Base-by-base conservation (phyloP, 192 early-diverging fungal species). In the Entrophospora sp. region DNA sequence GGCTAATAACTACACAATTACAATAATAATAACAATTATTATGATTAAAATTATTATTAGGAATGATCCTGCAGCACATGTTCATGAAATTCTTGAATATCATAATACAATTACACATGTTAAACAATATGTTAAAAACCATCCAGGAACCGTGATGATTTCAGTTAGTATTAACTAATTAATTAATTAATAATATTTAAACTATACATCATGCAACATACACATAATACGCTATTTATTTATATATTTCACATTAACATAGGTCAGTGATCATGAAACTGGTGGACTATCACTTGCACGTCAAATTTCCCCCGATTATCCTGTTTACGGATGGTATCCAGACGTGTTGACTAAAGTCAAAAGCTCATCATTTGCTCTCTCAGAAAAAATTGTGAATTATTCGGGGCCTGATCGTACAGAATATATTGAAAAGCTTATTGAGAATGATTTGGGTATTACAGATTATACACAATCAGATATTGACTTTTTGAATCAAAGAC, bases 241-340 rank as follows among this genome's bases (percentile, higher is more conserved):
- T n/a, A 46, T 46, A 46, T 22, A 20, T 46, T 20, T 18, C 3
- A 22, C 9, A 22, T 8, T 37, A 37, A n/a, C 20, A 58, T 10
- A 58, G 56, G 86, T 76, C 22, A 85, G 83, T 22, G 97, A 99
- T 75, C 97, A 99, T 74, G 97, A 99, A 76, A 99, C 97, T 0
- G 97, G 97, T 38, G 97, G 97, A 2, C 80, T 98, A 22, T 84
- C 91, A 0, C 77, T 93, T 28, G 93, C 80, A 36, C 80, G 85
- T 64, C 91, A 96, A 78, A 71, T 86, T 20, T 72, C 75, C 5
- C 31, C 69, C 0, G 66, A 64, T 4, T 97, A 94, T 61, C 95
- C 97, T 14, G 87, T 87, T 14, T 99, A 99, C 64, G 61, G 79
- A 31, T 93, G 90, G 90, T 73, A 72, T 64, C 28, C 5, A 40